phyloP scores from a whole-genome alignment of 2,329 filamentous ascomycete genomes.

The Elsinoe batatas region DNA sequence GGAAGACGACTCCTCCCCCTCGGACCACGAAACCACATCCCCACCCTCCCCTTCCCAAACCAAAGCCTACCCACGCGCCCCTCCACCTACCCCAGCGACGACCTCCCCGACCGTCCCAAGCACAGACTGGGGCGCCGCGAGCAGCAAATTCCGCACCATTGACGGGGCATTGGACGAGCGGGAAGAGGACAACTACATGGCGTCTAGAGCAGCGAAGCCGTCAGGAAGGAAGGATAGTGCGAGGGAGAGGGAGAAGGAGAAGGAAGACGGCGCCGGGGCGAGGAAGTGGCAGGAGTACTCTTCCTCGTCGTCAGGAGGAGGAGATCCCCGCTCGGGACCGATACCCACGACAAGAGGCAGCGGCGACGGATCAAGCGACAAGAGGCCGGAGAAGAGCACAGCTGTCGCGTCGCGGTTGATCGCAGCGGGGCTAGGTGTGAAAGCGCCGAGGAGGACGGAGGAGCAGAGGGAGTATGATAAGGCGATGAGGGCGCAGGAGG shows the following conservation, averaged over 20 bases:
- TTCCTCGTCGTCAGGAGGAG: not conserved
- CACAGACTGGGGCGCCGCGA: slow-evolving; percentile 4
- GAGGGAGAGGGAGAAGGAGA: not conserved
- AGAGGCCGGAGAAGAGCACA: slow-evolving; percentile 80
- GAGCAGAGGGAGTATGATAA: slow-evolving; percentile 82
- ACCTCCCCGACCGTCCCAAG: not conserved
- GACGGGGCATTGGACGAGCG: slow-evolving; percentile 16
- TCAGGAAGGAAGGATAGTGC: not conserved
- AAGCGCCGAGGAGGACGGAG: slow-evolving; percentile 70
- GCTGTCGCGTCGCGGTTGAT: slow-evolving; percentile 85
- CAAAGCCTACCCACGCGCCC: slow-evolving; percentile 37
- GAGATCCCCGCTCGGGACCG: not conserved
- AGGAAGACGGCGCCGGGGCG: not conserved
- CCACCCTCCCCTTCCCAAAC: slow-evolving; percentile 3
- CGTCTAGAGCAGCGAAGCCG: not conserved
- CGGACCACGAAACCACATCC: slow-evolving; percentile 18
- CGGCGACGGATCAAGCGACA: slow-evolving; percentile 21
- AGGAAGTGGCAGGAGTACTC: not conserved
- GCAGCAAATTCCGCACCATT: not conserved
- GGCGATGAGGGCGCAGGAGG: slow-evolving; percentile 74
- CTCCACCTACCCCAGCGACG: slow-evolving; percentile 53
- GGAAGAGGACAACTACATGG: slow-evolving; percentile 1
- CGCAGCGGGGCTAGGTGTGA: slow-evolving; percentile 73
- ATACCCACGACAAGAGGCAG: not conserved
- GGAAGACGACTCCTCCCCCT: slow-evolving; percentile 58